Percentiles rank a stretch among this genome's conserved stretches.
These are phyloP conservation scores for Zea luxurians DNA, from an alignment of 176 grass and related monocot genomes.

Conservation along the genomic window DNA sequence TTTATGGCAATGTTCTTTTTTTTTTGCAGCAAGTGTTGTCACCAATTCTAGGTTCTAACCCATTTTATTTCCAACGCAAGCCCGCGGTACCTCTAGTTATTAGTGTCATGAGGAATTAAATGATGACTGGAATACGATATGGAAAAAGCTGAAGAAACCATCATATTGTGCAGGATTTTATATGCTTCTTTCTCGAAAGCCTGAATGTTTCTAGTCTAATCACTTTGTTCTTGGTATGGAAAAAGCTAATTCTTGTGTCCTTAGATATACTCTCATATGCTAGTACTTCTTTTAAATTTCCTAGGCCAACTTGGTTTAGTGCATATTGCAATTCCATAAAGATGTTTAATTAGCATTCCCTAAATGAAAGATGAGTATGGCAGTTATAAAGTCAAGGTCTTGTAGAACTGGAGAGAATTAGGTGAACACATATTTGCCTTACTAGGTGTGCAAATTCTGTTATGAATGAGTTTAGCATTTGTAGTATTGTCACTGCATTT, in stretches of 20 bases:
- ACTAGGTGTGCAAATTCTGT: not conserved
- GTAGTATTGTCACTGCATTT: not conserved
- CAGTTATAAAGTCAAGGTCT: not conserved
- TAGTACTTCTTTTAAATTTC: too few relatives aligned
- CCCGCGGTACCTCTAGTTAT: too few relatives aligned
- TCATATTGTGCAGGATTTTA: too few relatives aligned
- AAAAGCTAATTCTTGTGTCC: too few relatives aligned
- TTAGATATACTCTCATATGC: too few relatives aligned
- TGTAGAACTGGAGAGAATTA: not conserved
- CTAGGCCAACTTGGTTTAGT: too few relatives aligned
- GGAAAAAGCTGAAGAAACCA: not conserved
- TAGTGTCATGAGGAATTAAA: conserved; percentile 36
- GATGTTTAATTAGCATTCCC: not conserved
- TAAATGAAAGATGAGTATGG: not conserved
- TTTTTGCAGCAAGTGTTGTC: conserved; percentile 12
- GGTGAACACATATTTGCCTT: not conserved
- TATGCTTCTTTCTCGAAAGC: not conserved
- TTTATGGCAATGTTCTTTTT: conserved; percentile 25
- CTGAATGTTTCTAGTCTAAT: conserved; percentile 18
- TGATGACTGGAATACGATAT: not conserved
- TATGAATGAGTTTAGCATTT: conserved; percentile 2
- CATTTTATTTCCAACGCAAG: not conserved
- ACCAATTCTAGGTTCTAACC: not conserved
- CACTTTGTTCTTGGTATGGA: not conserved
- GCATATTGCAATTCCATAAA: too few relatives aligned